Base-by-base conservation (phyloP, 2,329 filamentous ascomycete genomes). In the Tolypocladium album region DNA sequence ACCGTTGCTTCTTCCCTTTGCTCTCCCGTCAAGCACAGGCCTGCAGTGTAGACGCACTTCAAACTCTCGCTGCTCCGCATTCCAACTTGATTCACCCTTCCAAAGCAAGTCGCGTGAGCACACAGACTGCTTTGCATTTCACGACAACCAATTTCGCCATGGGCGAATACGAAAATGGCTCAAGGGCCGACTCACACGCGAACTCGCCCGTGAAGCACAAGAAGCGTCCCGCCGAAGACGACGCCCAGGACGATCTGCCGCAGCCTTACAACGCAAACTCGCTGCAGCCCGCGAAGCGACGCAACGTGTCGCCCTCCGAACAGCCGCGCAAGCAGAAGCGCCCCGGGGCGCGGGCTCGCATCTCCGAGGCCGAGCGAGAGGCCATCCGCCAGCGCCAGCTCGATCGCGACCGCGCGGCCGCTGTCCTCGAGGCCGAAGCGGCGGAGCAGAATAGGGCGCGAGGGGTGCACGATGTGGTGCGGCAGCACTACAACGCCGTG, bases 401-500 rank as follows among this genome's bases (percentile, higher is more conserved):
- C 17, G 82, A 88, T 61, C 81, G 81, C 63, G 80, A 82, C 58
- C 74, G 74, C 56, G 76, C 77, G 39, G 68, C 73, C 17, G 74
- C 72, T 17, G 71, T 69, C 27, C 69, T 70, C 8, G 71, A 72
- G 17, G 72, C 72, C 9, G 71, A 72, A 20, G 71, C 72, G 6
- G 71, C 70, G 0, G 72, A 76, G 59, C 69, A 74, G 13, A 74
- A 75, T 57, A 74, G 77, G 52, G 74, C 75, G 52, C 75, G 78
- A 40, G 77, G 86, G 57, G 87, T 86, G 52, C 86, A 92, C 67
- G 91, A 97, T 69, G 87, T 96, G 9, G 94, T 97, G 56, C 85
- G 88, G 57, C 88, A 96, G 65, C 93, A 97, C 74, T 99, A 99
- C 81, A 99, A 99, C 74, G 88, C 89, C 43, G 93, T 97, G 0